Evolutionary conservation across 1,284 basidiomycete species (phyloP).

Genomic region (Lignosus rhinocerotis): DNA sequence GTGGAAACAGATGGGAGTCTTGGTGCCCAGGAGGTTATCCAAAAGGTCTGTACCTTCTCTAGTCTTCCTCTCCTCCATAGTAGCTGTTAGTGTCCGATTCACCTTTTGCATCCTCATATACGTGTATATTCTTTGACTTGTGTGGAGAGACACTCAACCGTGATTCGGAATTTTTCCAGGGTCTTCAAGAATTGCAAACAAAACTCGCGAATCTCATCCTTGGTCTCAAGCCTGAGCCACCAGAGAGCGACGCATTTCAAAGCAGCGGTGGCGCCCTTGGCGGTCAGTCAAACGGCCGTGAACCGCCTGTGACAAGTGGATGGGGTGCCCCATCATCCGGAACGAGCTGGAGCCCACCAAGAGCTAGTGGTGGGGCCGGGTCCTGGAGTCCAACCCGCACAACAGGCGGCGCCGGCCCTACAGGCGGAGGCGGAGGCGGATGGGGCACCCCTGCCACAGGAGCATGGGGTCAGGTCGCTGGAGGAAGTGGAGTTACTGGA

Average conservation of each 20-base stretch:
- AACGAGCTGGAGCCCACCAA: slow-evolving; percentile 18
- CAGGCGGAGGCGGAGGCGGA: slow-evolving; percentile 12
- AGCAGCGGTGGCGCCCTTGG: slow-evolving; percentile 16
- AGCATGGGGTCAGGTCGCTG: slow-evolving; percentile 1
- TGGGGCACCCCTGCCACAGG: slow-evolving; percentile 13
- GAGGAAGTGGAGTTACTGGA: neutral
- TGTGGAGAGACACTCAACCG: neutral
- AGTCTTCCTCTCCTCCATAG: neutral
- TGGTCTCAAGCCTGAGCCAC: slow-evolving; percentile 63
- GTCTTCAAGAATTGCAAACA: slow-evolving; percentile 77
- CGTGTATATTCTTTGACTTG: neutral
- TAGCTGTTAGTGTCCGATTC: neutral
- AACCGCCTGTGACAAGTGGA: slow-evolving; percentile 17
- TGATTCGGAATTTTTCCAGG: slow-evolving; percentile 44
- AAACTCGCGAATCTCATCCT: slow-evolving; percentile 83
- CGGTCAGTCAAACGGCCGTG: slow-evolving; percentile 24
- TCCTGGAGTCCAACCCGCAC: slow-evolving; percentile 3
- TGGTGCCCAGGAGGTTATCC: slow-evolving; percentile 85
- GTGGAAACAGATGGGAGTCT: slow-evolving; percentile 91
- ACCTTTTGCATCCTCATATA: neutral
- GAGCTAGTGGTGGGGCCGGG: slow-evolving; percentile 7
- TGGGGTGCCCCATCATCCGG: slow-evolving; percentile 25
- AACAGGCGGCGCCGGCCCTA: neutral
- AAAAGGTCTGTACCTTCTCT: slow-evolving; percentile 55
- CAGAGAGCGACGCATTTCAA: slow-evolving; percentile 46